A percentile compares a stretch with the other conserved stretches of the same genome.
phyloP scores from a whole-genome alignment of 2,329 filamentous ascomycete genomes.

The Penicillium frequentans region DNA sequence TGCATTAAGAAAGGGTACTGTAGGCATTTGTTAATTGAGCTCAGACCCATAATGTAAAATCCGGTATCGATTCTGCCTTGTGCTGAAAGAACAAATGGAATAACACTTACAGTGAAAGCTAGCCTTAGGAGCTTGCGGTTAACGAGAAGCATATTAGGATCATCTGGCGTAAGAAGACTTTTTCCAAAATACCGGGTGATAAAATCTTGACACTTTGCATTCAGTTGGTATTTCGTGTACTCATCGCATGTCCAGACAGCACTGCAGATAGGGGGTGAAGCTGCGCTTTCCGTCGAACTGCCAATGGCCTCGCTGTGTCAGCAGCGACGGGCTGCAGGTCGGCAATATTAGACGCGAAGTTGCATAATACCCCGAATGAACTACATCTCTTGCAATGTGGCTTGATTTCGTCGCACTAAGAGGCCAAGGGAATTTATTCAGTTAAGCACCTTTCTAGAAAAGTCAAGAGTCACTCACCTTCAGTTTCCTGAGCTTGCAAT shows the following conservation, averaged over 20 bases:
- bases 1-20: slow-evolving; percentile 51
- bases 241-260: slow-evolving; percentile 39
- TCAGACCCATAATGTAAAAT: neutral
- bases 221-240: slow-evolving; percentile 36
- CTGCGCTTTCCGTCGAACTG: slow-evolving; percentile 13
- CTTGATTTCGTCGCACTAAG: slow-evolving; percentile 50
- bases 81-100: neutral
- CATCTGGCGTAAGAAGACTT: slow-evolving; percentile 40
- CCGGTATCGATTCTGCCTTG: neutral
- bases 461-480: slow-evolving; percentile 38
- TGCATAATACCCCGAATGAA: slow-evolving; percentile 49
- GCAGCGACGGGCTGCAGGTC: slow-evolving; percentile 40
- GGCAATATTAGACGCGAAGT: slow-evolving; percentile 36
- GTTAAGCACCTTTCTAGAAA: neutral
- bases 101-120: slow-evolving; percentile 39
- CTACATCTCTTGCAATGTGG: slow-evolving; percentile 46
- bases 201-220: slow-evolving; percentile 45
- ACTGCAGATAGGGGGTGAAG: slow-evolving; percentile 27
- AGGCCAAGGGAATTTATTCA: slow-evolving; percentile 3
- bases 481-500: slow-evolving; percentile 54
- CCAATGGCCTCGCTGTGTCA: slow-evolving; percentile 19
- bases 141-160: slow-evolving; percentile 39
- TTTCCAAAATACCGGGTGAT: slow-evolving; percentile 41
- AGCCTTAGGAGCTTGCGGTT: slow-evolving; percentile 42
- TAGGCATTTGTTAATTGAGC: slow-evolving; percentile 14